Base-by-base conservation (phyloP, 345 rosid species). In the Reutealis trisperma region DNA sequence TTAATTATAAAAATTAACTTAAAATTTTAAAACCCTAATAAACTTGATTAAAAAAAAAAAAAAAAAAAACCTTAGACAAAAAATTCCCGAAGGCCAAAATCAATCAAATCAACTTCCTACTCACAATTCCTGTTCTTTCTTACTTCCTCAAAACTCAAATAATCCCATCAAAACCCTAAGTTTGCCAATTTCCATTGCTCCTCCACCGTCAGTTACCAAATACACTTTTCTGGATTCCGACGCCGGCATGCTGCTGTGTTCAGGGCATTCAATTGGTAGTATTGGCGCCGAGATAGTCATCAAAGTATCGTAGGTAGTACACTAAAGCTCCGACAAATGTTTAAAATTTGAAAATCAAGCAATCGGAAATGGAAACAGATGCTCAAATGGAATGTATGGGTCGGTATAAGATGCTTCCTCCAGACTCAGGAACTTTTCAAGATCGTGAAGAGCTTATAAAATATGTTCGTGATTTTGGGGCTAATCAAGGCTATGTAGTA, bases 401-500 rank as follows among this genome's bases (percentile, higher is more conserved):
- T 61, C 76, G 63, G 72, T n/a, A 45, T 44, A 75, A 71, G 72
- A 86, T 86, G 88, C 79, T 84, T 80, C 84, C 88, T 79, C 88
- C 87, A 25, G 73, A 82, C 11, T 63, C 87, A 24, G 82, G 81
- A 61, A 66, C 72, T 32, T 86, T 86, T 72, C 70, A 83, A 65
- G 84, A 84, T 75, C 85, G 88, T 52, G 88, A 81, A 68, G 85
- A 81, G 16, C 84, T 86, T 45, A 80, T 86, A 49, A 75, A 78
- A 67, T 82, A 86, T 70, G 88, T 77, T 61, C 81, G 88, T 58
- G 85, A 83, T 47, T 81, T 77, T 70, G 87, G 88, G 27, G 85
- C 87, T 58, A 74, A 57, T 62, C 85, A 86, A 78, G 88, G 88
- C 52, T 86, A 86, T 75, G 86, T 86, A 24, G 88, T 83, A 42